Base-by-base conservation (phyloP, 805 yeast species). In the Scheffersomyces coipomensis region DNA sequence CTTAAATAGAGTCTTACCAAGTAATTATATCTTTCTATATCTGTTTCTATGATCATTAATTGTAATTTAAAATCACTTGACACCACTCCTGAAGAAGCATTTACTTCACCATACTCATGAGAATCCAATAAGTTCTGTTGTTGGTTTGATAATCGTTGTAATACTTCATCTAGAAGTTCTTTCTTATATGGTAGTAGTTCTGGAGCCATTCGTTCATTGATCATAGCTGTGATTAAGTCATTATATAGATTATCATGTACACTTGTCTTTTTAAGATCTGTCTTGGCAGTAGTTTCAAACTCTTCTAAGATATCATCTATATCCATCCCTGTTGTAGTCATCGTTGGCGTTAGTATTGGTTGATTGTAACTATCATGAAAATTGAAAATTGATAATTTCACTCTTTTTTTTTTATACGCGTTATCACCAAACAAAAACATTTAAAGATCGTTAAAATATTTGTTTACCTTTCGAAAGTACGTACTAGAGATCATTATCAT, bases 41-140 rank as follows among this genome's bases (percentile, higher is more conserved):
- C 98, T 11, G 95, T 84, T 55, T 93, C 99, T 49, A 91, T 82
- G 18, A 95, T 78, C 67, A 93, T 78, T 33, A 90, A 68, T 42
- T 86, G 83, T 42, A 91, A 62, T 54, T 90, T 90, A 60, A 82
- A 81, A 45, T 83, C 87, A 13, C 61, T 51, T 9, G 54, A 46
- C 2, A 63, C 49, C 2, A 62, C 47, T 1, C 68, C 66, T 2
- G 58, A 43, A 9, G 54, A 59, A 37, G 65, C 71, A 41, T 81
- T 81, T 31, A 73, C 69, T 35, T 78, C 78, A 37, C 85, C 86
- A 27, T 85, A 66, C 39, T 85, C 90, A 53, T 88, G 81, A 7
- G 95, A 83, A 49, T 88, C 86, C 36, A 79, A 71, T 27, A 91
- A 80, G 39, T 76, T 74, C 47, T 85, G 95, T 40, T 88, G 79